Evolutionary conservation across 1,284 basidiomycete species (phyloP).

Genomic region (Cerrena zonata): DNA sequence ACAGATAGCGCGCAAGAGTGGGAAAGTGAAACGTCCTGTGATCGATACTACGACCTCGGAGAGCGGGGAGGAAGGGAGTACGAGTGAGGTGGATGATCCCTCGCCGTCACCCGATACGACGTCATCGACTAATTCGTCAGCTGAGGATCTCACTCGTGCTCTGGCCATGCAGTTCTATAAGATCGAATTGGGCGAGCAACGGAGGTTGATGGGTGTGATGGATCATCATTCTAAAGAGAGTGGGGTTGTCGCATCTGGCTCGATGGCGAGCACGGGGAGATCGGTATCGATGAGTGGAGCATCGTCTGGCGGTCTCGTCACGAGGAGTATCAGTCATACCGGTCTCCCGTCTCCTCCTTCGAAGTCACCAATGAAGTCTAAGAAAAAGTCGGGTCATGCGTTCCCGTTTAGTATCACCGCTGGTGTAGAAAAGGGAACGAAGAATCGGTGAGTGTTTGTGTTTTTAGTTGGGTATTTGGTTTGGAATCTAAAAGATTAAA

Average conservation of each 20-base stretch:
- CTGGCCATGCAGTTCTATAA: constrained; percentile 89
- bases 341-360: neutral
- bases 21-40: constrained; percentile 7
- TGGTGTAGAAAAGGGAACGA: constrained; percentile 88
- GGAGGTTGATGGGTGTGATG: constrained; percentile 86
- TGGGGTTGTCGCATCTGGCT: constrained; percentile 17
- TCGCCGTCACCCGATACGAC: constrained; percentile 21
- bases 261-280: constrained; percentile 10
- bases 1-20: constrained; percentile 51
- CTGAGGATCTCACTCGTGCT: constrained; percentile 50
- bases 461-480: neutral
- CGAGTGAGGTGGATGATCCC: neutral
- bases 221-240: constrained; percentile 74
- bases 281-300: constrained; percentile 1
- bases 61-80: constrained; percentile 14
- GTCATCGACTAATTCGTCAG: constrained; percentile 18
- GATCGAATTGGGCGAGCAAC: constrained; percentile 86
- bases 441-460: constrained; percentile 70
- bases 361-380: constrained; percentile 14
- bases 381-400: constrained; percentile 18
- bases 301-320: neutral
- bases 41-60: constrained; percentile 12
- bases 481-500: neutral
- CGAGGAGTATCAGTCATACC: constrained; percentile 1
- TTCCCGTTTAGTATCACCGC: constrained; percentile 94